Conservation (phyloP, 495 filamentous ascomycete species). For the Aspergillus diversus region DNA sequence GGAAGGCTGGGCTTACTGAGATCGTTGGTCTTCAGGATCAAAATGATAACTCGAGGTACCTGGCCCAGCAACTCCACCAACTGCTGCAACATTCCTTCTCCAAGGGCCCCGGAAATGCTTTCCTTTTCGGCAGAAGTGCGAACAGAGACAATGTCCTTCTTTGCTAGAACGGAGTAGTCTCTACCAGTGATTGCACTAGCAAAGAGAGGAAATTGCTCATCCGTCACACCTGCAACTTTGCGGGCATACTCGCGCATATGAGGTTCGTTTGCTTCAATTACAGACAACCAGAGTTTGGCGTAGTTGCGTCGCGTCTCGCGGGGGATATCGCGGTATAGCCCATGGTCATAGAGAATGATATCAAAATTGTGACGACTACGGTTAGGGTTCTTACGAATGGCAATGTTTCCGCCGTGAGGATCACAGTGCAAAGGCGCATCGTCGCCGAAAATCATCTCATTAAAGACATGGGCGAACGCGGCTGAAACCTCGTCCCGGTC, state of each 20-base stretch:
- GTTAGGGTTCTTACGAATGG: conserved; percentile 73
- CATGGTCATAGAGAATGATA: conserved; percentile 97
- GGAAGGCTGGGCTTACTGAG: conserved; percentile 60
- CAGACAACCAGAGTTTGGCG: conserved; percentile 96
- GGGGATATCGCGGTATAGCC: conserved; percentile 92
- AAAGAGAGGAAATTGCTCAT: conserved; percentile 94
- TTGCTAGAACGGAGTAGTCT: conserved; percentile 76
- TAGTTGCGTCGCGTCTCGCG: conserved; percentile 77
- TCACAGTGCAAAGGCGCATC: conserved; percentile 94
- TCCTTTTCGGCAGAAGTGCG: conserved; percentile 77
- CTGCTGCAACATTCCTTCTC: conserved; percentile 84
- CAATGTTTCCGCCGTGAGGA: conserved; percentile 96
- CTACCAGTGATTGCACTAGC: conserved; percentile 95
- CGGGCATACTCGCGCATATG: conserved; percentile 86
- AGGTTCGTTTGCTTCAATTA: conserved; percentile 82
- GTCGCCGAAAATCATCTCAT: conserved; percentile 98
- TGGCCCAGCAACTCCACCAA: conserved; percentile 86
- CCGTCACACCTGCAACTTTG: conserved; percentile 85
- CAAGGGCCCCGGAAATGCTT: conserved; percentile 76
- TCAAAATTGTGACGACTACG: conserved; percentile 82
- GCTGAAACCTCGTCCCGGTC: conserved; percentile 96
- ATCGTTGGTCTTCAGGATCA: conserved; percentile 99
- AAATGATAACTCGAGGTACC: conserved; percentile 87
- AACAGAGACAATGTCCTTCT: conserved; percentile 60
- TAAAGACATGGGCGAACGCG: conserved; percentile 89